Percentiles rank a stretch among this genome's conserved stretches.
Evolutionary conservation across 2,329 filamentous ascomycete genomes (phyloP).

Genomic region (Knufia petricola): DNA sequence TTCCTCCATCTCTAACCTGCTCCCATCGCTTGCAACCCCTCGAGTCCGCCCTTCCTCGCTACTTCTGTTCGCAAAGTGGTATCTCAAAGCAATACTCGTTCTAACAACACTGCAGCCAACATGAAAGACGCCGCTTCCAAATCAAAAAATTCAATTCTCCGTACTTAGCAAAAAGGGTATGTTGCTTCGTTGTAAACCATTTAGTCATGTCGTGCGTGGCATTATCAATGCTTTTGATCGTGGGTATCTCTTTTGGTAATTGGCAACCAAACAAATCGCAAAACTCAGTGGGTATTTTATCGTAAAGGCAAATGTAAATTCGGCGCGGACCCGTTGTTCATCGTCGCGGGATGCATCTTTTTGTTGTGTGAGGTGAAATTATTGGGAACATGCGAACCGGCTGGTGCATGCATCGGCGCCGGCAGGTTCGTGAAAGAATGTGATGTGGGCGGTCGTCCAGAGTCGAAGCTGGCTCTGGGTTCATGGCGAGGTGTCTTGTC

Average conservation of each 20-base stretch:
- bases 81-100: conserved; percentile 6
- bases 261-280: conserved; percentile 15
- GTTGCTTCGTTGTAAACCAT: conserved; percentile 16
- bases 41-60: no score
- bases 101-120: background rate
- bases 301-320: conserved; percentile 23
- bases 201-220: conserved; percentile 16
- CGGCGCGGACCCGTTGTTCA: conserved; percentile 16
- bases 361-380: conserved; percentile 9
- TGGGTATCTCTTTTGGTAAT: conserved; percentile 20
- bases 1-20: no score
- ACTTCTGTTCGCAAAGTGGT: conserved; percentile 2
- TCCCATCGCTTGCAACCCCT: no score
- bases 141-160: conserved; percentile 11
- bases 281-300: conserved; percentile 15
- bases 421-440: conserved; percentile 96
- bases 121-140: background rate
- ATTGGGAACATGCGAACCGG: conserved; percentile 5
- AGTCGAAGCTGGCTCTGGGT: conserved; percentile 76
- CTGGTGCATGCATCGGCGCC: conserved; percentile 72
- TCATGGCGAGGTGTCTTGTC: conserved; percentile 77
- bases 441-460: conserved; percentile 84
- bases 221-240: conserved; percentile 21
- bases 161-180: conserved; percentile 22
- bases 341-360: conserved; percentile 11